Base-by-base conservation (phyloP, 352 stramenopile genomes). In the Phytophthora podocarpi region DNA sequence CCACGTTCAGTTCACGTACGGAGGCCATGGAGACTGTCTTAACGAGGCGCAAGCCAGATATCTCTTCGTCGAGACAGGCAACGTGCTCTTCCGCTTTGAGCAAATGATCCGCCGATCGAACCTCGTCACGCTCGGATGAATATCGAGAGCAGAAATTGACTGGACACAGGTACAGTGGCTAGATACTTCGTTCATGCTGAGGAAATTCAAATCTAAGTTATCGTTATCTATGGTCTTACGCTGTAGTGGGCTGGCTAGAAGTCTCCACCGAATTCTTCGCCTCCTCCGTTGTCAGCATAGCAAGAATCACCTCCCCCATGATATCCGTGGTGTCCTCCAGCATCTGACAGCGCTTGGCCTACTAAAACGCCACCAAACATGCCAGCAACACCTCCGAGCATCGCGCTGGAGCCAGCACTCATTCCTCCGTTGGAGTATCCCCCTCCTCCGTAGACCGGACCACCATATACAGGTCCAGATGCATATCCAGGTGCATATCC, bases 71-170 rank as follows among this genome's bases (percentile, higher is more conserved):
- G 73, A 82, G 56, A 74, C 72, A 1, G 70, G 68, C 16, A 66
- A 68, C 24, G 64, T 74, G 52, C 66, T 76, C 18, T 71, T 82
- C 37, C 73, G 73, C 34, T 82, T 76, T 55, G 71, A 82, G 40
- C 71, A 82, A 36, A 61, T 78, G 39, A 59, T 79, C 12, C 70
- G 56, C 13, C 67, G 67, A 11, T 49, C 55, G 11, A 70, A 71
- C 28, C 57, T 78, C 36, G 57, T 78, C 30, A 75, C 69, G 10
- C 34, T 67, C 3, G 50, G 47, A 27, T 67, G 49, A 70, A 7
- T 0, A 46, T 4, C 20, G 35, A 18, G 18, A n/a, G n/a, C n/a
- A n/a, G n/a, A n/a, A n/a, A n/a, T n/a, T n/a, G n/a, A n/a, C n/a
- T n/a, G 34, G 28, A 31, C 37, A 43, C 13, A 26, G 10, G 26